Conservation (phyloP, 371 early-diverging fungal genomes). For the Furculomyces boomerangus region DNA sequence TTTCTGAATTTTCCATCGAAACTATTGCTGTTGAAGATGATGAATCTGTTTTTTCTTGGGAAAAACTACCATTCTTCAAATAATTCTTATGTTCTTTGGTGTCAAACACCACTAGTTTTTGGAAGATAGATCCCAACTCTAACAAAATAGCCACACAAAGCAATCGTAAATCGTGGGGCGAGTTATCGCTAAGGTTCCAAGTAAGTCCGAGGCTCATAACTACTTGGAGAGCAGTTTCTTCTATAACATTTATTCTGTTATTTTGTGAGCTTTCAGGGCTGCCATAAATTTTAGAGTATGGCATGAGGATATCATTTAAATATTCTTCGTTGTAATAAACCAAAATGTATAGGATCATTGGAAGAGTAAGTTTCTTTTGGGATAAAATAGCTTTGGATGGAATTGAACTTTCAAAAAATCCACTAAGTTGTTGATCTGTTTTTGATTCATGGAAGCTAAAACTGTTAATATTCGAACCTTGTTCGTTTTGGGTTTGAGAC, state of each 20-base stretch:
- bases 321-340: constrained; percentile 22
- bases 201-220: constrained; percentile 23
- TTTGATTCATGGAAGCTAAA: neutral
- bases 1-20: constrained; percentile 12
- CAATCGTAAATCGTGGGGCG: constrained; percentile 21
- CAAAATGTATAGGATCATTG: constrained; percentile 22
- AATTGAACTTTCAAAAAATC: neutral
- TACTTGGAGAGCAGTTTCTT: constrained; percentile 23
- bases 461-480: neutral
- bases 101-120: constrained; percentile 10
- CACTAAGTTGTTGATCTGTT: neutral
- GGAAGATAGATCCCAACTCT: constrained; percentile 18
- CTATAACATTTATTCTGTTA: constrained; percentile 21
- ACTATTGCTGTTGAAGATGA: neutral
- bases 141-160: constrained; percentile 24
- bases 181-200: constrained; percentile 24
- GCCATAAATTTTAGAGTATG: neutral
- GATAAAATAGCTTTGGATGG: neutral
- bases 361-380: constrained; percentile 12
- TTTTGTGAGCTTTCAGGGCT: neutral
- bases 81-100: neutral
- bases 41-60: neutral
- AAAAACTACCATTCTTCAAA: neutral
- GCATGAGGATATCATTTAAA: neutral
- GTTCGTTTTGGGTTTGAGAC: neutral